Evolutionary conservation across 768 basidiomycete genomes (phyloP), one percentile per base, ranked within the genome.

Genomic region (Lepiota subincarnata): DNA sequence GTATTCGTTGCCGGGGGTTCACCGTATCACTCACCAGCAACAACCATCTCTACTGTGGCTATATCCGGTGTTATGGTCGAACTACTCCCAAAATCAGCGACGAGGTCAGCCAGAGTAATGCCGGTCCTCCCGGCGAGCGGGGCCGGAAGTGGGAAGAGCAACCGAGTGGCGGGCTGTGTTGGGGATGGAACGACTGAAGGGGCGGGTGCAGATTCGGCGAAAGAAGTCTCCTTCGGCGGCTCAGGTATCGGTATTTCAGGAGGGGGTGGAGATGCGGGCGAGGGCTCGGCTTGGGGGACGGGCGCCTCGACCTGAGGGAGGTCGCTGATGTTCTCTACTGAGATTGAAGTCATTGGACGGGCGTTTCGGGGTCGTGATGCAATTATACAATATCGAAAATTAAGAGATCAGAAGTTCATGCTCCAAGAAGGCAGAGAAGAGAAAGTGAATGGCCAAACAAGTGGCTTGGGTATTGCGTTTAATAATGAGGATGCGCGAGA

Each of bases 41-140:
- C 74, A 34, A 70, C 78, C 39, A 85, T 74, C 50, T 83, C 84
- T 11, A 78, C 81, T n/a, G 68, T 62, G 41, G 76, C 76, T 35
- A 81, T 71, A 53, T 84, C 83, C 19, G 73, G 63, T 11, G 79
- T 72, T 16, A 82, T 63, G 4, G 72, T 65, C 43, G 73, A 63
- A 18, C 48, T 62, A 35, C 57, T 55, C n/a, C 63, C 64, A 41
- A 73, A 68, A 6, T 67, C 68, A 22, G 64, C 61, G 18, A 74
- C 58, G 20, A 77, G 61, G 55, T 79, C 77, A 6, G 77, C 73
- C 39, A 81, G 71, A 0, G 75, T 64, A 36, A 82, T 48, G 14
- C 53, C 45, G 34, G 53, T 31, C 41, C 41, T 54, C 2, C 53
- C 46, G 19, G 44, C 38, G 24, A 54, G 35, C 14, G 53, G 20